Base-by-base conservation (phyloP, 2,329 filamentous ascomycete species). In the Emergomyces pasteurianus region DNA sequence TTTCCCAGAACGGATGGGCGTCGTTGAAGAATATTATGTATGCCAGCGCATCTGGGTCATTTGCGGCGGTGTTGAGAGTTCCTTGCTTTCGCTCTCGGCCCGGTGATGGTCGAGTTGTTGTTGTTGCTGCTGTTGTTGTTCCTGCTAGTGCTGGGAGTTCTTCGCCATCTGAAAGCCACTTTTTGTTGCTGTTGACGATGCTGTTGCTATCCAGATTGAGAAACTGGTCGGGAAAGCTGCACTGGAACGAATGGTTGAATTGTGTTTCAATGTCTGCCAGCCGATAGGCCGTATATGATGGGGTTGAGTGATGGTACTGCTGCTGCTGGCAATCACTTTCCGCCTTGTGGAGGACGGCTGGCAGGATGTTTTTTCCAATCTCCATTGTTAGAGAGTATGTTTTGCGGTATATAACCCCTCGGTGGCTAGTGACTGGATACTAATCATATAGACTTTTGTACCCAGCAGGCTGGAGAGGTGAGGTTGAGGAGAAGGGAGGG, bases 1-100 rank as follows among this genome's bases (percentile, higher is more conserved):
- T 54, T 18, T 42, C n/a, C 62, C 62, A 64, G 43, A 50, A 61
- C 8, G 62, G 60, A 9, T 64, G 50, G 1, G 49, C 58, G 3
- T 42, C 6, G 26, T 50, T 18, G 40, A 47, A 62, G 9, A 64
- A n/a, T 8, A 61, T 12, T 34, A 62, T 61, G 43, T 61, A 62
- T 12, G 62, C 60, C 23, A 63, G 52, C 14, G 14, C 52, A 26
- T 54, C 18, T 14, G 10, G 58, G 16, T 53, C 31, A 9, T 53
- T 34, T 16, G 50, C 46, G 31, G 61, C 3, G 1, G 58, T 21
- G 54, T 55, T 58, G 47, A 62, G 55, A 26, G 58, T 60, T 21
- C 58, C 53, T 42, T 47, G 40, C 23, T 12, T 21, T 34, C 55
- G 46, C 18, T 46, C 18, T 21, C 18, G 42, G 5, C 6, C 42